Base-by-base conservation (phyloP, 2,329 filamentous ascomycete genomes). In the Fusarium domesticum region DNA sequence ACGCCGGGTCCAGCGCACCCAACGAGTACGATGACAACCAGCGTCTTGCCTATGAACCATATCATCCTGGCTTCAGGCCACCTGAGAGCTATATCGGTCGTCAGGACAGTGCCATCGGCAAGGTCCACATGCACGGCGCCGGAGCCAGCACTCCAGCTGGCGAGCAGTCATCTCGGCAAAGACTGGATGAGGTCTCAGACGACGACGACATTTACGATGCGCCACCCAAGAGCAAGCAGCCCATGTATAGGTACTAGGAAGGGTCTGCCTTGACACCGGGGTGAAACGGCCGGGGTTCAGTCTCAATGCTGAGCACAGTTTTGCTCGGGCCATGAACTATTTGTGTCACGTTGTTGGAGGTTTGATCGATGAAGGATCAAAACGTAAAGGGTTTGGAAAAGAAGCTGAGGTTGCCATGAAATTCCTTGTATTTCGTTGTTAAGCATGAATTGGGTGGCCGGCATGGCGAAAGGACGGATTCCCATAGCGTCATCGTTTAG, bases 91-190 rank as follows among this genome's bases (percentile, higher is more conserved):
- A 60, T 35, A 18, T 51, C 2, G 62, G 60, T 34, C 61, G 69
- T 28, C 69, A 72, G 51, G 69, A 72, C 14, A 71, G 69, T 43
- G 68, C 68, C 16, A 42, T 67, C 33, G 68, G 64, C 31, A 70
- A 71, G 56, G 57, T 70, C 46, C 52, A 65, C 7, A 72, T 71
- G 70, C 68, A 71, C 37, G 71, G 69, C 6, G 69, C 63, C 30
- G 62, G 56, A 43, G 43, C 46, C 28, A 50, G 50, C 14, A 54
- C 40, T 18, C 41, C 51, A 15, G 28, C 53, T 6, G 50, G 43
- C 31, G 56, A 46, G 18, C 45, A 47, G 23, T 37, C 49, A 12
- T 38, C 51, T 31, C 43, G 43, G 16, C 47, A 56, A 40, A 51
- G 53, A 20, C 54, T 49, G 35, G 52, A 54, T 12, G 60, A 66